Conservation (phyloP, 2,329 filamentous ascomycete species). For the Xylariaceae sp. region DNA sequence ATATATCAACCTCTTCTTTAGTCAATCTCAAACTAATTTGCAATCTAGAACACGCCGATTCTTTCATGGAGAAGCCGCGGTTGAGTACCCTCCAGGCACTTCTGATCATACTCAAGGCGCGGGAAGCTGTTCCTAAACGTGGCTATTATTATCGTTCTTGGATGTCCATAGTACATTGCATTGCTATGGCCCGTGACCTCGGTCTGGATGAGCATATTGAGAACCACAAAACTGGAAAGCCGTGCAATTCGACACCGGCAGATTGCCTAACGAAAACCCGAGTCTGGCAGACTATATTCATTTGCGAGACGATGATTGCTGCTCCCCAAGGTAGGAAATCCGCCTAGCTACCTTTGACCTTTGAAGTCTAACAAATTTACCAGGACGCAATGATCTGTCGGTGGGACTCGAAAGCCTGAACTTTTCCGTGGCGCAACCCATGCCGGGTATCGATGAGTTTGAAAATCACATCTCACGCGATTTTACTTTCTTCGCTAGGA, state of each 20-base stretch:
- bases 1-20: not conserved
- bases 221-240: constrained; percentile 68
- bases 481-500: constrained; percentile 75
- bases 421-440: constrained; percentile 62
- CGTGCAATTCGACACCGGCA: constrained; percentile 65
- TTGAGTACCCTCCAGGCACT: constrained; percentile 90
- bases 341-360: not conserved
- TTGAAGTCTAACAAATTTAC: constrained; percentile 2
- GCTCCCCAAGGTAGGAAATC: constrained; percentile 75
- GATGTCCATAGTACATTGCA: constrained; percentile 90
- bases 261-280: constrained; percentile 84
- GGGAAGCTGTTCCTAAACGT: constrained; percentile 86
- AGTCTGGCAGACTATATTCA: constrained; percentile 85
- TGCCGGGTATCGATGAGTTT: constrained; percentile 66
- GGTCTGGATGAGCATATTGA: constrained; percentile 84
- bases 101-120: constrained; percentile 82
- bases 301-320: constrained; percentile 89
- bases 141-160: constrained; percentile 97
- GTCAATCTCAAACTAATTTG: constrained; percentile 24
- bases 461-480: constrained; percentile 80
- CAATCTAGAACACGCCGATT: constrained; percentile 74
- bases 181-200: constrained; percentile 90
- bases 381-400: constrained; percentile 76
- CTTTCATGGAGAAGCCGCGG: constrained; percentile 88
- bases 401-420: constrained; percentile 76